These are phyloP conservation scores for Plasmodium adleri DNA, from an alignment of 169 alveolate genomes.

Conservation along the genomic window DNA sequence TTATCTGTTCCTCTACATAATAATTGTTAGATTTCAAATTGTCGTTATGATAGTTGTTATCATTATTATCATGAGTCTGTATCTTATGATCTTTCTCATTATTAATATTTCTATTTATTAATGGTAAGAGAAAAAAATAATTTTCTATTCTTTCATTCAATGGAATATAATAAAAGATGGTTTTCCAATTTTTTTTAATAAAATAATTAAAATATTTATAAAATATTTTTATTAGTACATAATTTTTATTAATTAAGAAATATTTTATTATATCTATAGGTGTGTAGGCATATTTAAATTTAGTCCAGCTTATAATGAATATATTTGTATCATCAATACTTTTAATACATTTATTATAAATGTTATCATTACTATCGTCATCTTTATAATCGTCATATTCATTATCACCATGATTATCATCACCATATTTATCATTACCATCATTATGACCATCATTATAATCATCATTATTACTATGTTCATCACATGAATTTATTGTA, in stretches of 20 bases:
- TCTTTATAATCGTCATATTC: background rate
- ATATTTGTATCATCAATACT: conserved; percentile 7
- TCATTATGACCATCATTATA: background rate
- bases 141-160: conserved; percentile 45
- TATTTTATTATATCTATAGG: conserved; percentile 72
- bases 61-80: background rate
- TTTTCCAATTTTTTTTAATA: conserved; percentile 59
- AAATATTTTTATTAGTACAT: conserved; percentile 51
- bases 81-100: background rate
- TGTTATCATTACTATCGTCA: too few species aligned
- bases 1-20: too few species aligned
- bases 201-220: conserved; percentile 59
- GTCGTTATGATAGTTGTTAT: background rate
- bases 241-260: conserved; percentile 52
- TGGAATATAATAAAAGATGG: conserved; percentile 41
- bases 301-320: conserved; percentile 54
- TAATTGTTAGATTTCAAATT: background rate
- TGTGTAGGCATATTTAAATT: conserved; percentile 61
- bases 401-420: too few species aligned
- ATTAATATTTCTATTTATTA: background rate
- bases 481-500: conserved; percentile 4
- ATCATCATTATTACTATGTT: background rate
- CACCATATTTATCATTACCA: background rate
- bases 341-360: background rate
- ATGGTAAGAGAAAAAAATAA: conserved; percentile 33